Base-by-base conservation (phyloP, 1,284 basidiomycete species). In the Salmacisia buchloeana region DNA sequence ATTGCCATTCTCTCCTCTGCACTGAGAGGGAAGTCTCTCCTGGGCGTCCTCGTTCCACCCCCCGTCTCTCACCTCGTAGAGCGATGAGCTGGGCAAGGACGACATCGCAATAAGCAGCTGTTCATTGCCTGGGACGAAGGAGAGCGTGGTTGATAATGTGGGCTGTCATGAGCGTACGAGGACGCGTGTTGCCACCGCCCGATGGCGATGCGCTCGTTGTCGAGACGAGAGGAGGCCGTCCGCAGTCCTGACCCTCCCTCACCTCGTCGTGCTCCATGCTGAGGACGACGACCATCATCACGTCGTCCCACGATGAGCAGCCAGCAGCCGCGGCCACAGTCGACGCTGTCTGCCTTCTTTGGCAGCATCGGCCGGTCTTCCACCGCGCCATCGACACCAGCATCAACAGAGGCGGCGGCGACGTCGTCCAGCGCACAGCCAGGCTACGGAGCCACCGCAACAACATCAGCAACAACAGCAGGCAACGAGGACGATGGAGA, bases 1-100 rank as follows among this genome's bases (percentile, higher is more conserved):
- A 0, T 41, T 75, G 45, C 68, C 70, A n/a, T 75, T 73, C 45
- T 59, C 49, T 13, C 68, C 68, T 23, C 59, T 69, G 29, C 36
- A 63, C 10, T 69, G 39, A 66, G 23, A n/a, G n/a, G n/a, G n/a
- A n/a, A n/a, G n/a, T n/a, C n/a, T n/a, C n/a, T n/a, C n/a, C n/a
- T n/a, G 49, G 39, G 49, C n/a, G n/a, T n/a, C n/a, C n/a, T n/a
- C n/a, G n/a, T n/a, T n/a, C n/a, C n/a, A n/a, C n/a, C n/a, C n/a
- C n/a, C n/a, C n/a, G n/a, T n/a, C n/a, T n/a, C n/a, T n/a, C n/a
- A n/a, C n/a, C n/a, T n/a, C n/a, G n/a, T n/a, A n/a, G n/a, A n/a
- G n/a, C n/a, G n/a, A n/a, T n/a, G n/a, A n/a, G n/a, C n/a, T n/a
- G n/a, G n/a, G n/a, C n/a, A n/a, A n/a, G n/a, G n/a, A n/a, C n/a